These are phyloP conservation scores for Trichomonascus vanleenenianus DNA, from an alignment of 805 yeast species.

Conservation along the genomic window DNA sequence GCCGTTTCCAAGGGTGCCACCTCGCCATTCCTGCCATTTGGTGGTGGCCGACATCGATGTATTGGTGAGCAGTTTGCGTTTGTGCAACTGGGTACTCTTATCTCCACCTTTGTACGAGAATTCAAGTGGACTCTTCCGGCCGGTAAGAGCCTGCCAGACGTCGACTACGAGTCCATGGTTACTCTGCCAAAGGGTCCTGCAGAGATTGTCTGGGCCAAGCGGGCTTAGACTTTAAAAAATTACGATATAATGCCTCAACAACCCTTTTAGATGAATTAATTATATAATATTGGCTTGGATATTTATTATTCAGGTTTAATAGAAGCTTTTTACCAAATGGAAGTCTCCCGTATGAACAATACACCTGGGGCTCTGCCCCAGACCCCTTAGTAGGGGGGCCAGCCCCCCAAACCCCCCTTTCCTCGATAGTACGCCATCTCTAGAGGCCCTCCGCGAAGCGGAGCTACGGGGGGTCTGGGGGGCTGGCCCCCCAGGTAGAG, in stretches of 20 bases:
- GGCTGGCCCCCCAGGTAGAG: too few relatives aligned
- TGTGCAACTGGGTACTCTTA: slow-evolving; percentile 80
- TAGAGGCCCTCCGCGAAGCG: too few relatives aligned
- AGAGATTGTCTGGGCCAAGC: slow-evolving; percentile 23
- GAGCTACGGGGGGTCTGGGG: too few relatives aligned
- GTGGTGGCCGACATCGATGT: slow-evolving; percentile 99
- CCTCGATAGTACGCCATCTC: too few relatives aligned
- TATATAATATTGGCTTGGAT: not conserved
- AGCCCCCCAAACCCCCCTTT: too few relatives aligned
- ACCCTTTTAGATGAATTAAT: not conserved
- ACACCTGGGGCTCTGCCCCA: too few relatives aligned
- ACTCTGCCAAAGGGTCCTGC: slow-evolving; percentile 75
- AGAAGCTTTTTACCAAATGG: not conserved
- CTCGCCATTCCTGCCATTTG: slow-evolving; percentile 94
- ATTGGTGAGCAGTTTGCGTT: slow-evolving; percentile 98
- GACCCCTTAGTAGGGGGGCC: too few relatives aligned
- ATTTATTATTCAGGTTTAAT: not conserved
- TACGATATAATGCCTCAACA: not conserved
- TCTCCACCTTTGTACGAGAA: slow-evolving; percentile 66
- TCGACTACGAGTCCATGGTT: slow-evolving; percentile 87
- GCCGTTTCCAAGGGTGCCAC: slow-evolving; percentile 92
- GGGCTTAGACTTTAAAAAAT: slow-evolving; percentile 1
- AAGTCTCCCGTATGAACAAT: too few relatives aligned
- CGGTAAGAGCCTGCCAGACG: slow-evolving; percentile 38
- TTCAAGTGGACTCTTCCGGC: slow-evolving; percentile 65